Conservation (phyloP, 2,329 filamentous ascomycete genomes). For the Dactylellina haptotyla region DNA sequence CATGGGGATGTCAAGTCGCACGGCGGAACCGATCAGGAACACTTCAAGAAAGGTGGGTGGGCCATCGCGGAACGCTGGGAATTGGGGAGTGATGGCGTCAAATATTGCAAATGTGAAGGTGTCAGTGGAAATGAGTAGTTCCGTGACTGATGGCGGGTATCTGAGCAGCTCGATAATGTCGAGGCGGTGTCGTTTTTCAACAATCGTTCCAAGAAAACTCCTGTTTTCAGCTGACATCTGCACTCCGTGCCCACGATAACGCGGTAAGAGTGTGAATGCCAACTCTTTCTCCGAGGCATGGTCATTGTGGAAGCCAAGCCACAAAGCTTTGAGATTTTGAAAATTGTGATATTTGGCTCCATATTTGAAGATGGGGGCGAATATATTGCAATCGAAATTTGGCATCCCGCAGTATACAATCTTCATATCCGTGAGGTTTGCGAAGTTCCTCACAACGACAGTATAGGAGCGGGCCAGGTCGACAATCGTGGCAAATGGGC, state of each 20-base stretch:
- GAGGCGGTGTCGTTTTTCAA: background rate
- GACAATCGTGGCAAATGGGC: background rate
- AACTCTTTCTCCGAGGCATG: background rate
- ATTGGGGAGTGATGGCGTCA: background rate
- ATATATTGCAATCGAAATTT: slow-evolving; percentile 3
- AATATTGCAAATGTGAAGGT: background rate
- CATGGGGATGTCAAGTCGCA: background rate
- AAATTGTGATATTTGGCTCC: background rate
- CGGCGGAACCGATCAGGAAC: background rate
- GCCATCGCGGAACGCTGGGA: background rate
- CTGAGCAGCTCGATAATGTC: background rate
- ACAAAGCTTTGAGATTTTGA: background rate
- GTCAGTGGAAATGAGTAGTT: background rate
- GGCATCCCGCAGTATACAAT: background rate
- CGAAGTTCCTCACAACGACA: background rate
- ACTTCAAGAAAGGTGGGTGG: background rate
- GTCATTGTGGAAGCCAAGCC: background rate
- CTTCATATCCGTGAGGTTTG: background rate
- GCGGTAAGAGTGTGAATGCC: background rate
- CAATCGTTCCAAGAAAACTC: background rate
- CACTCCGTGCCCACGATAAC: no score
- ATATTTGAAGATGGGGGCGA: background rate
- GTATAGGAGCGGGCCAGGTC: background rate
- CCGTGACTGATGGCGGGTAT: background rate
- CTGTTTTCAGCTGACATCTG: no score